Evolutionary conservation across 805 yeast genomes (phyloP), one percentile per base, ranked within the genome.

Genomic region (Candida palmyrensis): DNA sequence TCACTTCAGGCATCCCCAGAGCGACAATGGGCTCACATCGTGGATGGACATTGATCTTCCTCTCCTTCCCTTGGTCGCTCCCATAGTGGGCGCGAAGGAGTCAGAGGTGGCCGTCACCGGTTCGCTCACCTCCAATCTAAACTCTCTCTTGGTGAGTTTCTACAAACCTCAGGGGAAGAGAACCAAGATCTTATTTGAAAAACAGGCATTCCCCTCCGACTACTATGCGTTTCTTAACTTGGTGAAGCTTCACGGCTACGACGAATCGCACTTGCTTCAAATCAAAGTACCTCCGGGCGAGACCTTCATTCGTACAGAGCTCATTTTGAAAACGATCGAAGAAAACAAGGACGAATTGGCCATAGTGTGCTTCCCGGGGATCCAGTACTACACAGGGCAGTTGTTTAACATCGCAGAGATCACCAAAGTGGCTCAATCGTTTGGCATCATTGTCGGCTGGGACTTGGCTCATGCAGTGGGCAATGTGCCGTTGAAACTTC

Each of bases 381-480:
- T 89, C 38, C 97, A 89, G 52, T 89, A 81, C 62, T 90, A 88
- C 56, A 76, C 96, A 1, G 97, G 97, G 6, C 97, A 89, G 57
- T 65, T 68, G 17, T 88, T 89, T 48, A 85, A 86, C 32, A 83
- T 89, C 23, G 68, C 66, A 31, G 53, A 54, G n/a, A 86, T 89
- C 46, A 88, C 97, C 1, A 47, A 49, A 6, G 62, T 61, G 29
- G 88, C 82, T 4, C 79, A 84, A 37, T 44, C 49, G 14, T 26
- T 25, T 15, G 73, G 60, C 17, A 69, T 83, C 22, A 62, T 73
- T 2, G 83, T 80, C 18, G 97, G 96, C 1, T 89, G 96, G 96
- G 97, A 89, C 55, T 66, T 89, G 44, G 97, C 97, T 1, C 97
- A 89, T 54, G 96, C 94, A 2, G 90, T 71, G 2, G 97, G 97